Evolutionary conservation across 2,329 filamentous ascomycete species (phyloP).

Genomic region (Kalaharituber pfeilii): DNA sequence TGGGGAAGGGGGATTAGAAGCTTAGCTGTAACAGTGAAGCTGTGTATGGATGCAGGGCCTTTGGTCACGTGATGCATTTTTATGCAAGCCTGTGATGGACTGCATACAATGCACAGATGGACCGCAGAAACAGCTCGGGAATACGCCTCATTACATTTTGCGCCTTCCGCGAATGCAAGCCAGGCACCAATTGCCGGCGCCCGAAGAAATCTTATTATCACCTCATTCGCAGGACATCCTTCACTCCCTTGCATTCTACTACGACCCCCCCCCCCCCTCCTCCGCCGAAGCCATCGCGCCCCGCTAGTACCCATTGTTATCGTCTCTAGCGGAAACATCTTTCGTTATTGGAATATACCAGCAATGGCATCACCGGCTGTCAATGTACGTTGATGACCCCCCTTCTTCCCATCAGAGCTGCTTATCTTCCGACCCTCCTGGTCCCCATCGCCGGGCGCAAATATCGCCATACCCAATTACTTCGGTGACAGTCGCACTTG

Average conservation of each 20-base stretch:
- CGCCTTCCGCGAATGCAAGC: too few species aligned
- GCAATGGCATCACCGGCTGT: neutral
- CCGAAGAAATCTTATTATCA: neutral
- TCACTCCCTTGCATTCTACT: neutral
- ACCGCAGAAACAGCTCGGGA: too few species aligned
- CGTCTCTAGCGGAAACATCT: neutral
- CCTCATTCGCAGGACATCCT: neutral
- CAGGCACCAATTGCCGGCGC: conserved; percentile 1
- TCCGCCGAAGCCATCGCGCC: conserved; percentile 29
- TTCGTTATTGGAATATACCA: neutral
- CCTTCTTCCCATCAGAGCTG: neutral
- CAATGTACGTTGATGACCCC: neutral
- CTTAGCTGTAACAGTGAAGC: too few species aligned
- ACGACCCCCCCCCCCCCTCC: conserved; percentile 25
- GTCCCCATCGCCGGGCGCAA: too few species aligned
- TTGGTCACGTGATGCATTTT: too few species aligned
- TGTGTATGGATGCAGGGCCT: neutral
- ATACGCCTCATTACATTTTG: too few species aligned
- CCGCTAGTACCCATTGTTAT: neutral
- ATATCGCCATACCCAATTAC: neutral
- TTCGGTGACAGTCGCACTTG: neutral
- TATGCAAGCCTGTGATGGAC: too few species aligned
- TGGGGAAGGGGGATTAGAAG: too few species aligned
- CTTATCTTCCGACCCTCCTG: too few species aligned
- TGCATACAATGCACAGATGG: too few species aligned